Evolutionary conservation across 2,329 filamentous ascomycete species (phyloP).

Genomic region (Penicillium hesseltinei): DNA sequence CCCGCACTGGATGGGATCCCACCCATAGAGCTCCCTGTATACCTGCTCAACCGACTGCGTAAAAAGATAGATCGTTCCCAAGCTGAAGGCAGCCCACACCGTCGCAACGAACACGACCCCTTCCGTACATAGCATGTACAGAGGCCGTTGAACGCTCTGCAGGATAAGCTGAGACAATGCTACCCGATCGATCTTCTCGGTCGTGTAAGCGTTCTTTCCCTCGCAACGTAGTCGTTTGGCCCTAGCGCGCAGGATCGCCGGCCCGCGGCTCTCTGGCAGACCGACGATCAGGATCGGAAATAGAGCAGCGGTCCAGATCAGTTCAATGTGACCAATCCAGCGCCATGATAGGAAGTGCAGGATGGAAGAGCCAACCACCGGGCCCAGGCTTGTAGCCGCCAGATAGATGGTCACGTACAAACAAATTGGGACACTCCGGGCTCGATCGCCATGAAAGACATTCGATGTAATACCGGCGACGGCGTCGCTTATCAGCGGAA

Average conservation of each 20-base stretch:
- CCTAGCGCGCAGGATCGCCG: slow-evolving; percentile 40
- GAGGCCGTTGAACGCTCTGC: slow-evolving; percentile 39
- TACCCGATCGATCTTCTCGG: slow-evolving; percentile 8
- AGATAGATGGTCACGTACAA: slow-evolving; percentile 44
- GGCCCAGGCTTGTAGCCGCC: slow-evolving; percentile 43
- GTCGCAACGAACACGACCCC: slow-evolving; percentile 43
- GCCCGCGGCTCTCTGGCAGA: slow-evolving; percentile 41
- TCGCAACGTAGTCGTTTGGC: slow-evolving; percentile 38
- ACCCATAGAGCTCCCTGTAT: slow-evolving; percentile 37
- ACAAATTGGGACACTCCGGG: slow-evolving; percentile 41
- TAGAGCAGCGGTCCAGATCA: slow-evolving; percentile 43
- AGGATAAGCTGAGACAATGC: background rate
- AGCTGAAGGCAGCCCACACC: slow-evolving; percentile 43
- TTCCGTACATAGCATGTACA: slow-evolving; percentile 38
- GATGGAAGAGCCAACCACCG: slow-evolving; percentile 43
- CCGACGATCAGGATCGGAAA: slow-evolving; percentile 43
- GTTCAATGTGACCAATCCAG: slow-evolving; percentile 46
- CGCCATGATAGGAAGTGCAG: slow-evolving; percentile 36
- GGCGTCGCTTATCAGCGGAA: slow-evolving; percentile 44
- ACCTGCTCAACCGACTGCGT: slow-evolving; percentile 40
- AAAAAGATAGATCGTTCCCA: slow-evolving; percentile 43
- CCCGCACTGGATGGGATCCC: slow-evolving; percentile 31
- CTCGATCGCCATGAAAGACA: slow-evolving; percentile 38
- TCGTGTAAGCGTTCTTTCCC: slow-evolving; percentile 22
- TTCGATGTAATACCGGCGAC: slow-evolving; percentile 37